Percentiles rank a stretch among this genome's conserved stretches.
Evolutionary conservation across 805 yeast species (phyloP).

Genomic region (Lipomyces orientalis): DNA sequence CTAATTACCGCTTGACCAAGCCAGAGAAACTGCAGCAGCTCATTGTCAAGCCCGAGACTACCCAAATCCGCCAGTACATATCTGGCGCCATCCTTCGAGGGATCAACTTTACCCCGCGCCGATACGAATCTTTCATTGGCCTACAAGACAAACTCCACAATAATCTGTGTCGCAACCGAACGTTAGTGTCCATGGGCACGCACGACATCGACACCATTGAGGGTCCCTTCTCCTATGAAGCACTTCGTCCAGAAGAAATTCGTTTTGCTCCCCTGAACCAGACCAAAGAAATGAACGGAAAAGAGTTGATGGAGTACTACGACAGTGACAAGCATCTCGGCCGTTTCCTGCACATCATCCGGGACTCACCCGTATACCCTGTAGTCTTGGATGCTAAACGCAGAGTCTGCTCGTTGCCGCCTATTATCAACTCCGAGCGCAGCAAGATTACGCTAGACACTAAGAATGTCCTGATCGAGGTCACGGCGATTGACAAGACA

Average conservation of each 20-base stretch:
- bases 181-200: slow-evolving; percentile 97
- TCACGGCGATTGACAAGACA: slow-evolving; percentile 94
- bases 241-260: slow-evolving; percentile 76
- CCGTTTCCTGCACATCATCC: slow-evolving; percentile 84
- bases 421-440: slow-evolving; percentile 90
- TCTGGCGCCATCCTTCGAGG: slow-evolving; percentile 93
- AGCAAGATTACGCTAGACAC: slow-evolving; percentile 88
- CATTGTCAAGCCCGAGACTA: slow-evolving; percentile 73
- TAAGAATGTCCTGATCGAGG: slow-evolving; percentile 85
- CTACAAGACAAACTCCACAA: slow-evolving; percentile 95
- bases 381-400: slow-evolving; percentile 79
- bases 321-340: slow-evolving; percentile 89
- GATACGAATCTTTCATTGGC: slow-evolving; percentile 92
- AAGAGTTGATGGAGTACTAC: slow-evolving; percentile 83
- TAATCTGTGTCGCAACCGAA: slow-evolving; percentile 95
- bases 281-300: slow-evolving; percentile 65
- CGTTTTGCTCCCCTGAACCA: slow-evolving; percentile 53
- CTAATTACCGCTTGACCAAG: slow-evolving; percentile 67
- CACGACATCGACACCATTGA: slow-evolving; percentile 85
- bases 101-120: slow-evolving; percentile 77
- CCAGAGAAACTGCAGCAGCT: slow-evolving; percentile 66
- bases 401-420: slow-evolving; percentile 90
- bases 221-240: slow-evolving; percentile 88
- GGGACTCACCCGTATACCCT: slow-evolving; percentile 87
- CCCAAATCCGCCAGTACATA: slow-evolving; percentile 84